phyloP scores from a whole-genome alignment of 2,329 filamentous ascomycete species.

The Alternaria brassicicola region DNA sequence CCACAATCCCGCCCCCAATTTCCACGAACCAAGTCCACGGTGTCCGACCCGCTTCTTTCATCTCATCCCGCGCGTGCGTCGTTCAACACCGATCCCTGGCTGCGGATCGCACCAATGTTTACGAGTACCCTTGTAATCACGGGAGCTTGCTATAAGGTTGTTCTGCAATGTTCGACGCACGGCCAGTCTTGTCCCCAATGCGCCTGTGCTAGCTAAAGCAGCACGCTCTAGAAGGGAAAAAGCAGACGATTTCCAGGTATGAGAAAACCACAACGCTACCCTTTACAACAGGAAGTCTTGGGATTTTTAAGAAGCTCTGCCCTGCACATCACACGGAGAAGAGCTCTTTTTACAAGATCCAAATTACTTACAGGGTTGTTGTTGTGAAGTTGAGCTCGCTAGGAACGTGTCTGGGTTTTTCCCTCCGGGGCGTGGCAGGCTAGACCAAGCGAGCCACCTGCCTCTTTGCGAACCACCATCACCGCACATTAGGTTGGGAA shows the following conservation, averaged over 20 bases:
- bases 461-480: slow-evolving; percentile 1
- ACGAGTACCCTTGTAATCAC: neutral
- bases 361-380: too few relatives aligned
- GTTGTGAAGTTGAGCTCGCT: too few relatives aligned
- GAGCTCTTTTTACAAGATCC: too few relatives aligned
- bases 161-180: neutral
- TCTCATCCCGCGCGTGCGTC: slow-evolving; percentile 1
- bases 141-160: neutral
- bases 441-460: slow-evolving; percentile 8
- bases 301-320: too few relatives aligned
- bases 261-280: too few relatives aligned
- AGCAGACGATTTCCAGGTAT: too few relatives aligned
- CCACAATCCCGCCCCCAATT: neutral
- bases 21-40: slow-evolving; percentile 4
- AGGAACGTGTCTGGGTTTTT: too few relatives aligned
- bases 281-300: too few relatives aligned
- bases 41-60: neutral
- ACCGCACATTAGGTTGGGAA: neutral
- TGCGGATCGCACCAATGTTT: neutral
- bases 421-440: too few relatives aligned
- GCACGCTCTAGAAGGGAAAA: too few relatives aligned
- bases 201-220: neutral
- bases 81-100: neutral
- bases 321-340: too few relatives aligned
- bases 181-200: slow-evolving; percentile 3